phyloP scores from a whole-genome alignment of 192 early-diverging fungal genomes.

The Coemansia sp. region DNA sequence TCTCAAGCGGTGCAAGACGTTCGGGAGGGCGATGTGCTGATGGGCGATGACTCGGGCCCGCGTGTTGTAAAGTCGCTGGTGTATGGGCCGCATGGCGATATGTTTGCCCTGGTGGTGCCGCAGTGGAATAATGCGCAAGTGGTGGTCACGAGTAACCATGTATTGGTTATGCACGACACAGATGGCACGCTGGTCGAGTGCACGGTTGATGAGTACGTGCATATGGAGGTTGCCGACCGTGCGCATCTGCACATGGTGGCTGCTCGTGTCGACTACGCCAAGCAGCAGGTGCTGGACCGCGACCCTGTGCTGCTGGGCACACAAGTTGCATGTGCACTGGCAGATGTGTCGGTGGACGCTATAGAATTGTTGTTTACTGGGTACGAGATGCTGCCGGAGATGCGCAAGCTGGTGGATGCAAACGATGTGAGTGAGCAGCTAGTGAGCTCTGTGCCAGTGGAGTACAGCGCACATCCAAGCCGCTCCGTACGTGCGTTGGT shows the following conservation, averaged over 20 bases:
- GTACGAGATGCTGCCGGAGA: not conserved
- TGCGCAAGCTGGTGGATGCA: not conserved
- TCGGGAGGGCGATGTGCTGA: constrained; percentile 32
- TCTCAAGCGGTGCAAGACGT: constrained; percentile 45
- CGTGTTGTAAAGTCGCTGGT: constrained; percentile 44
- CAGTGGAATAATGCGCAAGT: constrained; percentile 13
- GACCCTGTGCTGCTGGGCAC: constrained; percentile 23
- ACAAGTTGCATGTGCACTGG: constrained; percentile 2
- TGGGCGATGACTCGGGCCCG: constrained; percentile 54
- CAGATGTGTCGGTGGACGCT: not conserved
- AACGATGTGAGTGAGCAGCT: not conserved
- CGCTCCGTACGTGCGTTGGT: constrained; percentile 6
- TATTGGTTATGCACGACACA: constrained; percentile 19
- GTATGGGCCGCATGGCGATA: constrained; percentile 23
- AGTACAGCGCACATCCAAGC: constrained; percentile 14
- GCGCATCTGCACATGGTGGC: constrained; percentile 15
- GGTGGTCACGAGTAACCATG: constrained; percentile 40
- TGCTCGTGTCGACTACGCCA: constrained; percentile 13
- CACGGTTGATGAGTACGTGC: constrained; percentile 21
- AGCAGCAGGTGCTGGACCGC: not conserved
- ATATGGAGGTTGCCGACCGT: not conserved
- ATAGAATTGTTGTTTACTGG: not conserved
- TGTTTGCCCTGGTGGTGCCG: constrained; percentile 23
- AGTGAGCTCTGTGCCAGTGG: not conserved
- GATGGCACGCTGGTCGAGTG: not conserved